These are phyloP conservation scores for Bassia scoparia DNA, from an alignment of 148 eudicot genomes.

Conservation along the genomic window DNA sequence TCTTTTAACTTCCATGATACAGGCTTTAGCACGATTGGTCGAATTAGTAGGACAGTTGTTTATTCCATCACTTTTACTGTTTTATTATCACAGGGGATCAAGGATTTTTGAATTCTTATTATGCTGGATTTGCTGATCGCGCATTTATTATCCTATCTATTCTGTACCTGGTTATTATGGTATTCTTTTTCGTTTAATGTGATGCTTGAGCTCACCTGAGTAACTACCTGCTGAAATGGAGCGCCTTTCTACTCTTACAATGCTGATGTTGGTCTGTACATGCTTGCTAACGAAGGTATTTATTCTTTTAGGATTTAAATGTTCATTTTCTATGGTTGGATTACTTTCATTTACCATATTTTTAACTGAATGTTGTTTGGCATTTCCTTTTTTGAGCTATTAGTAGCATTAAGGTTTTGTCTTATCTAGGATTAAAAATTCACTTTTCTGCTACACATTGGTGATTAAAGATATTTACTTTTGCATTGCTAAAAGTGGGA, in stretches of 20 bases:
- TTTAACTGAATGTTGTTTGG: background rate
- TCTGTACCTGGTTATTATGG: too few relatives aligned
- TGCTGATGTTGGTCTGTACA: conserved; percentile 99
- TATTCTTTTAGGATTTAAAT: conserved; percentile 6
- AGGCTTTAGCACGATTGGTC: background rate
- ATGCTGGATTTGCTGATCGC: conserved; percentile 83
- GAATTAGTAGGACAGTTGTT: background rate
- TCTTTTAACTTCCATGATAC: background rate
- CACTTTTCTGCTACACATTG: conserved; percentile 8
- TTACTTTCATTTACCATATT: background rate
- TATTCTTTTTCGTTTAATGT: too few relatives aligned
- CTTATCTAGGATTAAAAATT: background rate
- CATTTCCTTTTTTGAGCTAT: background rate
- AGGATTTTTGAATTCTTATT: conserved; percentile 91
- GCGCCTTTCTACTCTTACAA: conserved; percentile 94
- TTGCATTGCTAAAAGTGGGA: conserved; percentile 66
- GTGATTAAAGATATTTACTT: background rate
- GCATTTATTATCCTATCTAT: conserved; percentile 70
- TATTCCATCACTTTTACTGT: conserved; percentile 5
- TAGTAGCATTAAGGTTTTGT: background rate
- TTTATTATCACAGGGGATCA: conserved; percentile 67
- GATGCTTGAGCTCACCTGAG: too few relatives aligned
- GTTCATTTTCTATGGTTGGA: background rate
- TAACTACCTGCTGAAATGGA: conserved; percentile 91
- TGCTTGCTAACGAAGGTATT: conserved; percentile 98